Base-by-base conservation (phyloP, 495 filamentous ascomycete species). In the Penicillium cosmopolitanum region DNA sequence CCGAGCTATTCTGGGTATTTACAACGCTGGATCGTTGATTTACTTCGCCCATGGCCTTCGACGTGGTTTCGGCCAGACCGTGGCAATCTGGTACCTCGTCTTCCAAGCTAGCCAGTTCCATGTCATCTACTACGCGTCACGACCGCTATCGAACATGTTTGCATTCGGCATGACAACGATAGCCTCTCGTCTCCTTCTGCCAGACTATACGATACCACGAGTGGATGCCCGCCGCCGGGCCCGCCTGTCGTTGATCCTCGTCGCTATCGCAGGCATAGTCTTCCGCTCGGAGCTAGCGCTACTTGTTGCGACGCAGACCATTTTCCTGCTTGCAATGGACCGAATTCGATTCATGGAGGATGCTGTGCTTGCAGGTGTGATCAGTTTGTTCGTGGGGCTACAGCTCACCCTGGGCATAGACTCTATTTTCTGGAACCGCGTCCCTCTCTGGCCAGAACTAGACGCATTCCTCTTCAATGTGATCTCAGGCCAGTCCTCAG, bases 141-240 rank as follows among this genome's bases (percentile, higher is more conserved):
- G 96, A 53, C 92, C 92, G 1, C 78, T 99, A 31, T 96, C 95
- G 5, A 99, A 99, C 69, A 97, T 95, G 85, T 97, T 97, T 71
- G 95, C 95, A 48, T 93, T 99, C 75, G 84, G 87, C 13, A 73
- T 97, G 15, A 88, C 87, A 25, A 95, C 88, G 0, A 53, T 89
- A 13, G 89, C 93, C 0, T 77, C 92, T 51, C 74, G 85, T n/a
- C 82, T 83, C 58, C 78, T 96, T 43, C 79, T 97, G 5, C 88
- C 89, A 1, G 67, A 69, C 52, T 50, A 77, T 80, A 36, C 82
- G 81, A 47, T 70, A 4, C 38, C 16, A 21, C 7, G 12, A 5
- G 25, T 15, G 11, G 19, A 40, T 31, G 10, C 44, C 6, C 33
- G 50, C 19, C 42, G 40, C 13, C 19, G 38, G 3, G 56, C 73